Base-by-base conservation (phyloP, 805 yeast species). In the Kuraishia molischiana region DNA sequence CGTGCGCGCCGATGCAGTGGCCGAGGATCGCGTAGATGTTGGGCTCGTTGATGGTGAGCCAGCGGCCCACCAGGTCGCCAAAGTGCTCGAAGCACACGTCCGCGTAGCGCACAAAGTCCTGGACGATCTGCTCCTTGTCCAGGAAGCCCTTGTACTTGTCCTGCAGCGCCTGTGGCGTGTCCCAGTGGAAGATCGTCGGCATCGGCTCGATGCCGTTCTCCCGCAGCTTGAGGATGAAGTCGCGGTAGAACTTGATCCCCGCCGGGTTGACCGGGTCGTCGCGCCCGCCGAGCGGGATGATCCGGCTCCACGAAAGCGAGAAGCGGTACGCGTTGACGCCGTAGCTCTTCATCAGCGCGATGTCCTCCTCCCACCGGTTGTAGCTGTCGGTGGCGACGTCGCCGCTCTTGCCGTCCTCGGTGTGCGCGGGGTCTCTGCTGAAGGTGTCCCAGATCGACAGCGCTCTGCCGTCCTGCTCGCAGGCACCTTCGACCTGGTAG, bases 11-110 rank as follows among this genome's bases (percentile, higher is more conserved):
- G 13, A 33, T 20, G 26, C 36, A 33, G 13, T 33, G 36, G 6
- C 36, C 36, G 14, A 33, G 24, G 26, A 33, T 33, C 4, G 36
- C 17, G 18, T 18, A 33, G 10, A 33, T 19, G 28, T 33, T 33
- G 4, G 64, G 65, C 38, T 59, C 64, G 36, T 59, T 59, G 38
- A 55, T 40, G 3, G 60, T 55, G 35, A 59, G 37, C 56, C 58
- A 59, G 14, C 48, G 35, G 4, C 53, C 50, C 5, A 59, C 64
- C 35, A 54, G 47, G 19, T 58, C 56, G 4, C 53, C 54, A 36
- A 48, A 51, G 35, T 54, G 57, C 28, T 54, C 41, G 36, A 58
- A 50, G 4, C 56, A 49, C n/a, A 54, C 51, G 19, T 54, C 47
- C 36, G 59, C 59, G 41, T 56, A 59, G 38, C 53, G 46, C 17